These are phyloP conservation scores for Dendrobium nobile DNA, from an alignment of 106 monocot genomes.

Conservation along the genomic window DNA sequence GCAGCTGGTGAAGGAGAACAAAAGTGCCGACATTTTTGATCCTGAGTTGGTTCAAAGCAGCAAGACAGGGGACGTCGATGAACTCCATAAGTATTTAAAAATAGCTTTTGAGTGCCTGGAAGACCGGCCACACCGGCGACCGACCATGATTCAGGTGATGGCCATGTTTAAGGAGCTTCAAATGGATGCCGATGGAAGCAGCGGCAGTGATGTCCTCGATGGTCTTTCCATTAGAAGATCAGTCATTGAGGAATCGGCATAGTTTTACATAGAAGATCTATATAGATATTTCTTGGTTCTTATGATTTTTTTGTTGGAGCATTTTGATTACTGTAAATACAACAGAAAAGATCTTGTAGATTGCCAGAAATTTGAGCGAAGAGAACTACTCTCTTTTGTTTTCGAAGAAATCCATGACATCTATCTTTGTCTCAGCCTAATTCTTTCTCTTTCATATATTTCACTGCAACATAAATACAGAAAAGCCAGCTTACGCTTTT, in stretches of 20 bases:
- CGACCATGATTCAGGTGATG: slow-evolving; percentile 83
- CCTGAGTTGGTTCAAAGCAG: slow-evolving; percentile 13
- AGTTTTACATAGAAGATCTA: not conserved
- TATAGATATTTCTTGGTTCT: slow-evolving; percentile 3
- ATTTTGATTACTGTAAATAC: slow-evolving; percentile 7
- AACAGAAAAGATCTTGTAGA: not conserved
- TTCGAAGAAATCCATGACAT: no score
- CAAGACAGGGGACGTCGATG: slow-evolving; percentile 21
- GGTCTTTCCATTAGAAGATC: slow-evolving; percentile 27
- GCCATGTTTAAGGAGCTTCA: slow-evolving; percentile 73
- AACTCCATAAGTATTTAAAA: slow-evolving; percentile 49
- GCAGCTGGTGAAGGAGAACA: slow-evolving; percentile 56
- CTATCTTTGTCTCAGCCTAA: no score
- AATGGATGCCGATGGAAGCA: slow-evolving; percentile 13
- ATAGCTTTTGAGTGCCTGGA: slow-evolving; percentile 72
- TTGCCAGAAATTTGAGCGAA: not conserved
- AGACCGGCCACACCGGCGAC: slow-evolving; percentile 52
- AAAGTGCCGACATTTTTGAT: slow-evolving; percentile 54
- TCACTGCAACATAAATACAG: no score
- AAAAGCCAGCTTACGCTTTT: no score
- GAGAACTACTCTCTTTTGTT: no score
- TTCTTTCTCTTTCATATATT: no score
- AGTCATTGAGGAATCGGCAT: slow-evolving; percentile 40
- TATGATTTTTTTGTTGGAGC: not conserved
- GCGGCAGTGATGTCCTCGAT: slow-evolving; percentile 55